These are phyloP conservation scores for Penstemon barbatus DNA, from an alignment of 257 asterid species.

Conservation along the genomic window DNA sequence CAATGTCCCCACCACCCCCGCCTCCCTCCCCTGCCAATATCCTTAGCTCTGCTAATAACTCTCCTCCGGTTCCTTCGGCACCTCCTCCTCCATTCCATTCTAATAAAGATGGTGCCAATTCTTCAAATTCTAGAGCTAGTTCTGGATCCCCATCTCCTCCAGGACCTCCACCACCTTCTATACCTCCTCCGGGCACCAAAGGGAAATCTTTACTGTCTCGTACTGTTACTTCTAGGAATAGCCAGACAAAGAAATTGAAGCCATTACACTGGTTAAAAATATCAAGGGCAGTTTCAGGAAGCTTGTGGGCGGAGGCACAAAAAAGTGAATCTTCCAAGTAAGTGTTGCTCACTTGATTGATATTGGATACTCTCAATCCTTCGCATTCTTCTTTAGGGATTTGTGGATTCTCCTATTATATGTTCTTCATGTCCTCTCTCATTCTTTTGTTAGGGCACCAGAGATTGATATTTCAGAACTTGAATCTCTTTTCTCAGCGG, in stretches of 20 bases:
- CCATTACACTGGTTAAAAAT: constrained; percentile 91
- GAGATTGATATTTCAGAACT: constrained; percentile 94
- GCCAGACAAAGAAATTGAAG: constrained; percentile 74
- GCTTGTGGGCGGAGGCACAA: constrained; percentile 97
- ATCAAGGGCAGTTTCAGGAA: constrained; percentile 92
- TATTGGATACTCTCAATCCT: constrained; percentile 16
- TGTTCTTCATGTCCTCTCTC: constrained; percentile 22
- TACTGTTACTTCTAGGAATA: constrained; percentile 48
- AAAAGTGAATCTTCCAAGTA: constrained; percentile 85
- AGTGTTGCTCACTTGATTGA: constrained; percentile 30
- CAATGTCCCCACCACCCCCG: constrained; percentile 45
- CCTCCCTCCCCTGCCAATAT: constrained; percentile 29
- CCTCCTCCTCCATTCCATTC: constrained; percentile 66
- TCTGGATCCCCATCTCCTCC: constrained; percentile 72
- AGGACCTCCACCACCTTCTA: constrained; percentile 85
- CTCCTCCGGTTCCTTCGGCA: constrained; percentile 49
- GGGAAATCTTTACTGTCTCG: constrained; percentile 68
- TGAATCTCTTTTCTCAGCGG: constrained; percentile 87
- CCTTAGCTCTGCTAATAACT: constrained; percentile 17
- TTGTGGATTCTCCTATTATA: constrained; percentile 18
- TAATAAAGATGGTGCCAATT: constrained; percentile 30
- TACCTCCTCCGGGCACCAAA: constrained; percentile 58
- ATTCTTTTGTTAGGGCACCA: constrained; percentile 65
- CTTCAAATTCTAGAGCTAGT: constrained; percentile 30
- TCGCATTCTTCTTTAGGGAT: constrained; percentile 16